A percentile compares a stretch with the other conserved stretches of the same genome.
Evolutionary conservation across 1,139 yeast genomes (phyloP).

Genomic region (Geotrichum australiense): DNA sequence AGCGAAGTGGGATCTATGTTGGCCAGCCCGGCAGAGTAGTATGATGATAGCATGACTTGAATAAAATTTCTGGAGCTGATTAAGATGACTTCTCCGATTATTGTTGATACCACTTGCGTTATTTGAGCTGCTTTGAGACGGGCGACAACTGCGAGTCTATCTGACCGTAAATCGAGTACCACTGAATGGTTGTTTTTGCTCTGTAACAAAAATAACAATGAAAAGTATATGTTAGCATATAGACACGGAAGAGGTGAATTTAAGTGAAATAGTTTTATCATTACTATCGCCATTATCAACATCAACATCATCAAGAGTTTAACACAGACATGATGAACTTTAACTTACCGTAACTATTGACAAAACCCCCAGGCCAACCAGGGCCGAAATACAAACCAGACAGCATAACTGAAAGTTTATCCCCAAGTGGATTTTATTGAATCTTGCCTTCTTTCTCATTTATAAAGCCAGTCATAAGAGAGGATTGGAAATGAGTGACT

Average conservation of each 20-base stretch:
- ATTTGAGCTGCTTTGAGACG: conserved; percentile 77
- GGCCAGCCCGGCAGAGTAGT: conserved; percentile 18
- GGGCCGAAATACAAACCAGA: conserved; percentile 41
- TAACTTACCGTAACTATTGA: conserved; percentile 57
- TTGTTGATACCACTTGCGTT: conserved; percentile 54
- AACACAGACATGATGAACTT: not conserved
- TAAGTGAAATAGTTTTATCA: not conserved
- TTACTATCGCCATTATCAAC: conserved; percentile 5
- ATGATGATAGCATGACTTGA: conserved; percentile 26
- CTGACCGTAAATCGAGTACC: conserved; percentile 56
- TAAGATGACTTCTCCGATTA: conserved; percentile 51
- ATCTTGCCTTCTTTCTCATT: no score
- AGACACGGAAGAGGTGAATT: not conserved
- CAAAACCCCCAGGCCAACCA: conserved; percentile 60
- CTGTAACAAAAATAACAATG: conserved; percentile 3
- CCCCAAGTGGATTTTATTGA: conserved; percentile 11
- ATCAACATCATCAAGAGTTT: conserved; percentile 9
- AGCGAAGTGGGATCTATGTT: conserved; percentile 16
- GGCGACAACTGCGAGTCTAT: conserved; percentile 69
- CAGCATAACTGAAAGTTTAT: conserved; percentile 15
- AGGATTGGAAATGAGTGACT: no score
- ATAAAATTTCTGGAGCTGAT: conserved; percentile 28
- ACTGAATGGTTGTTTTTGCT: conserved; percentile 57
- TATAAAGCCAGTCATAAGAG: no score
- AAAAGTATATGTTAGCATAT: not conserved